These are phyloP conservation scores for Crithidia bombi DNA, from an alignment of 208 protist species.

Conservation along the genomic window DNA sequence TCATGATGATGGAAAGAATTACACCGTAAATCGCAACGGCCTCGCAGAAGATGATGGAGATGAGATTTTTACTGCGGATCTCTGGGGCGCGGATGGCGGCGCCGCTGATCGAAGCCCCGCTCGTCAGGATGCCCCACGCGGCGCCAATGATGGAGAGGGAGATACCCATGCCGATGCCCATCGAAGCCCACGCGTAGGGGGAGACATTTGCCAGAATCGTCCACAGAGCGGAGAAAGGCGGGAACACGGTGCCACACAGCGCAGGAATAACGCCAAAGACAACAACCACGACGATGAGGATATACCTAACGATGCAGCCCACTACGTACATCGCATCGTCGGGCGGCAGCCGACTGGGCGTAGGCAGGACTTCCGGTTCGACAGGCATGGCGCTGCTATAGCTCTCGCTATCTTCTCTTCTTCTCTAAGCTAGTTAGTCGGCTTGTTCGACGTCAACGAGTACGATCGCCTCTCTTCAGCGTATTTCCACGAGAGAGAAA, in stretches of 20 bases:
- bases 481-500: too few relatives aligned
- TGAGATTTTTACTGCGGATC: constrained; percentile 94
- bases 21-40: constrained; percentile 99
- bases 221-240: constrained; percentile 83
- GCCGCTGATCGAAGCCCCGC: constrained; percentile 86
- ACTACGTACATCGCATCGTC: constrained; percentile 81
- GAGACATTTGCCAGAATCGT: constrained; percentile 64
- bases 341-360: constrained; percentile 71
- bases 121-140: constrained; percentile 90
- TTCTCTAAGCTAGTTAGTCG: not conserved
- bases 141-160: constrained; percentile 87
- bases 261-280: constrained; percentile 78
- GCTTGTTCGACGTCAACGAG: too few relatives aligned
- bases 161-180: constrained; percentile 85
- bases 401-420: constrained; percentile 1
- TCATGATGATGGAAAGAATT: constrained; percentile 99
- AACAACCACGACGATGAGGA: constrained; percentile 64
- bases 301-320: constrained; percentile 44
- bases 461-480: too few relatives aligned
- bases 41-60: constrained; percentile 99
- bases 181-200: constrained; percentile 79
- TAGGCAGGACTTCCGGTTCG: constrained; percentile 82
- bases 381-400: constrained; percentile 69
- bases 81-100: constrained; percentile 86
- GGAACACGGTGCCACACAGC: constrained; percentile 82